Base-by-base conservation (phyloP, 2,329 filamentous ascomycete genomes). In the Colletotrichum abscissum region DNA sequence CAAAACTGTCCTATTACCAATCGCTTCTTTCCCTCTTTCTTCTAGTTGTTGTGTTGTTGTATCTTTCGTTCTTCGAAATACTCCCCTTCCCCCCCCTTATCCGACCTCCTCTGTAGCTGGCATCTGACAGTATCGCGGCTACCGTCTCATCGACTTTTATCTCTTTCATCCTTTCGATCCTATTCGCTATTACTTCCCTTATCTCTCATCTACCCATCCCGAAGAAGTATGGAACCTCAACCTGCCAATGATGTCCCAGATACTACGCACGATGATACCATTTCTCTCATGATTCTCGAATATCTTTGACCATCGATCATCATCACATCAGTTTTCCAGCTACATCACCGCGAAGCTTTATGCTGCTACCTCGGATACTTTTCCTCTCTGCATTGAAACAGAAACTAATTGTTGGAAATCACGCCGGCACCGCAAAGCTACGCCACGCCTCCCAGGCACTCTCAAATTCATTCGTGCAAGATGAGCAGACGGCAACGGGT, bases 251-350 rank as follows among this genome's bases (percentile, higher is more conserved):
- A 70, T 1, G 67, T 42, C 26, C 67, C 67, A 5, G 71, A 57
- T 42, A 73, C 71, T 33, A 71, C 58, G 12, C 71, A 73, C 46
- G 71, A 73, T 26, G 71, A 73, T n/a, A 71, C 67, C 26, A 73
- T 73, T 22, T 73, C 71, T 19, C 67, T 73, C 33, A 73, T 73
- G 67, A 70, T 73, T 11, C 67, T 70, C 46, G 67, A 58, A 11
- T 73, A 73, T n/a, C 19, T 73, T 12, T 73, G 62, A 19, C 12
- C 46, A n/a, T 5, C 4, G 38, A n/a, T 4, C 3, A 49, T 3
- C 42, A 8, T 7, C 42, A 9, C 42, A n/a, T 22, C 19, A 49
- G 19, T 3, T 49, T n/a, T 22, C 19, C 8, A 9, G 8, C 19
- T 9, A 49, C 7, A 22, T 11, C 16, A 19, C 19, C 42, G 8